Evolutionary conservation across 352 stramenopile genomes (phyloP).

Genomic region (Phytophthora rubi): DNA sequence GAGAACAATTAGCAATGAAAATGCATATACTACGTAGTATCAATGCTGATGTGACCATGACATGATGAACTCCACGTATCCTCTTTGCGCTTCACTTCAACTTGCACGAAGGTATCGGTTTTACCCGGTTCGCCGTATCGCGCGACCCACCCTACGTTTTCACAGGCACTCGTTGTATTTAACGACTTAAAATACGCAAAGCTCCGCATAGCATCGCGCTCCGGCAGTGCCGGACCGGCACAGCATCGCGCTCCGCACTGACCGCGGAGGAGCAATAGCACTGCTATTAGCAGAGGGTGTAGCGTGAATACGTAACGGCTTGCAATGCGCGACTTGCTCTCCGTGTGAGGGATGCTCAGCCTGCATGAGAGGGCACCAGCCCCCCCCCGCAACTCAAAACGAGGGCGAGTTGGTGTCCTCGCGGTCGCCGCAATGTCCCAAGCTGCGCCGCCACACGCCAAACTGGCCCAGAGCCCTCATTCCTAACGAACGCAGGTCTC

Average conservation of each 20-base stretch:
- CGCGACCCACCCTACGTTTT: too few species aligned
- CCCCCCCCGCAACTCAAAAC: neutral
- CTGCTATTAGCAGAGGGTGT: neutral
- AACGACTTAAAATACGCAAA: too few species aligned
- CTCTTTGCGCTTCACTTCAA: constrained; percentile 8
- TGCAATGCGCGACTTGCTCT: constrained; percentile 10
- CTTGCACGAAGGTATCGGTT: neutral
- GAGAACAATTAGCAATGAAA: too few species aligned
- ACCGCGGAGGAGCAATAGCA: neutral
- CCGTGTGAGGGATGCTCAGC: neutral
- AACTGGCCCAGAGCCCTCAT: constrained; percentile 1
- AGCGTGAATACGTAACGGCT: neutral
- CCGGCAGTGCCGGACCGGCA: too few species aligned
- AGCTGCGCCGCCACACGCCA: constrained; percentile 3
- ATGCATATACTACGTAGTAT: too few species aligned
- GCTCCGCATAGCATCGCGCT: neutral
- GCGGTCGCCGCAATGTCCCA: neutral
- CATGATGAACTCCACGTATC: too few species aligned
- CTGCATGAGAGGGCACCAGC: too few species aligned
- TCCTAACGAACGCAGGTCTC: constrained; percentile 9
- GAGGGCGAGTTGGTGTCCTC: neutral
- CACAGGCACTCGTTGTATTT: too few species aligned
- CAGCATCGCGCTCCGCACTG: neutral
- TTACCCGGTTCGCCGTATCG: too few species aligned
- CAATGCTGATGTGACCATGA: too few species aligned